Conservation (phyloP, 2,329 filamentous ascomycete species). For the Tympanopsis confertula region DNA sequence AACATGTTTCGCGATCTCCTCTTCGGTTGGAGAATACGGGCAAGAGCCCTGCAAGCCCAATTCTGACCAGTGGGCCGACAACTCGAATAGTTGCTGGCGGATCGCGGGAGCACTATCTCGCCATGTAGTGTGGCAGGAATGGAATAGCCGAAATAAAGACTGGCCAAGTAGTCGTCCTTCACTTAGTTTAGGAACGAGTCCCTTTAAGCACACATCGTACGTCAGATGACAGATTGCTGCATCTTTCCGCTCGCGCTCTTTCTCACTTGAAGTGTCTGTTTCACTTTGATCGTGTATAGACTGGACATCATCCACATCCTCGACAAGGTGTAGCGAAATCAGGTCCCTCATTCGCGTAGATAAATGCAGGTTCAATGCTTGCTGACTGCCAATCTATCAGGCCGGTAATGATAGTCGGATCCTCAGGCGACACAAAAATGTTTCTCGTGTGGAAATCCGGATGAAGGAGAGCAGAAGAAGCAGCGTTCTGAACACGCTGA, state of each 20-base stretch:
- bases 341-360: slow-evolving; percentile 12
- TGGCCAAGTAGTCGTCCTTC: slow-evolving; percentile 13
- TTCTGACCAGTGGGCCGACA: slow-evolving; percentile 12
- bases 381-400: slow-evolving; percentile 7
- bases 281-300: not conserved
- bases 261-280: not conserved
- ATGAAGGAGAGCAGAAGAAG: slow-evolving; percentile 5
- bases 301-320: slow-evolving; percentile 6
- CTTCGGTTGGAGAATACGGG: slow-evolving; percentile 11
- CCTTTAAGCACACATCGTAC: slow-evolving; percentile 13
- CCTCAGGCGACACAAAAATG: slow-evolving; percentile 7
- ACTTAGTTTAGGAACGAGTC: slow-evolving; percentile 11
- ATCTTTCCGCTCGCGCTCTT: slow-evolving; percentile 10
- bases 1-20: slow-evolving; percentile 12
- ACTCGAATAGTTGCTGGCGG: slow-evolving; percentile 16
- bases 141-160: slow-evolving; percentile 16
- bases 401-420: slow-evolving; percentile 5
- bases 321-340: slow-evolving; percentile 14
- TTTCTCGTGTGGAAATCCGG: slow-evolving; percentile 7
- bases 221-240: slow-evolving; percentile 14
- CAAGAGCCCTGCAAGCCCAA: slow-evolving; percentile 12
- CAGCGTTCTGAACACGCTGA: slow-evolving; percentile 3
- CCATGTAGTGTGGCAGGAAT: slow-evolving; percentile 16
- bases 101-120: slow-evolving; percentile 12
- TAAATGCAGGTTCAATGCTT: slow-evolving; percentile 4